A percentile compares a stretch with the other conserved stretches of the same genome.
Conservation (phyloP, 352 stramenopile genomes). For the Phytophthora crassamura region DNA sequence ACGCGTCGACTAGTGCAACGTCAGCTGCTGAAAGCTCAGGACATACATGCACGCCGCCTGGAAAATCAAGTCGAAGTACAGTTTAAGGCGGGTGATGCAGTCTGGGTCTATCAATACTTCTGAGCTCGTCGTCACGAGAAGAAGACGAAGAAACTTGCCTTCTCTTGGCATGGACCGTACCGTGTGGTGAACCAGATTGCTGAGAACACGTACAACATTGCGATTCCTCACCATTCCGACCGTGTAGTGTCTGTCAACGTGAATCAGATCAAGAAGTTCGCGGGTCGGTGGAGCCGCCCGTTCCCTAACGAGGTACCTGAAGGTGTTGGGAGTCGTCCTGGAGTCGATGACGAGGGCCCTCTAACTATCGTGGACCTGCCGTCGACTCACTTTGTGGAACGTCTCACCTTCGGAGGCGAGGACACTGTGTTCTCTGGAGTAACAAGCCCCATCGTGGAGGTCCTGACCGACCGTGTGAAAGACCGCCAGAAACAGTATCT, state of each 20-base stretch:
- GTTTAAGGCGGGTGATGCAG: not conserved
- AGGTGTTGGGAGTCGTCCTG: not conserved
- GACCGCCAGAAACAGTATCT: not conserved
- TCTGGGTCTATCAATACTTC: constrained; percentile 4
- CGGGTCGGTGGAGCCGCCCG: not conserved
- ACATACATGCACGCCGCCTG: not conserved
- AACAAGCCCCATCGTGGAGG: not conserved
- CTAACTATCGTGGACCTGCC: not conserved
- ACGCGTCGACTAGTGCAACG: constrained; percentile 1
- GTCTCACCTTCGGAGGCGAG: not conserved
- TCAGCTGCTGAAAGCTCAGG: not conserved
- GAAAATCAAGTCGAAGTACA: not conserved
- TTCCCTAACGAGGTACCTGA: not conserved
- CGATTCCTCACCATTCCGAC: not conserved
- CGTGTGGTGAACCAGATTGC: not conserved
- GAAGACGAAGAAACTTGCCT: constrained; percentile 8
- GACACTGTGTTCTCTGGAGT: constrained; percentile 1
- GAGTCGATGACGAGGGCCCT: not conserved
- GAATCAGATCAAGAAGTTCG: not conserved
- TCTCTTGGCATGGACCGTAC: constrained; percentile 6
- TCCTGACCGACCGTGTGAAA: not conserved
- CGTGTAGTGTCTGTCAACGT: constrained; percentile 5
- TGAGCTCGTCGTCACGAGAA: not conserved
- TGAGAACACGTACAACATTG: not conserved
- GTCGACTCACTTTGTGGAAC: constrained; percentile 6